Conservation (phyloP, 768 basidiomycete genomes). For the Russula earlei region DNA sequence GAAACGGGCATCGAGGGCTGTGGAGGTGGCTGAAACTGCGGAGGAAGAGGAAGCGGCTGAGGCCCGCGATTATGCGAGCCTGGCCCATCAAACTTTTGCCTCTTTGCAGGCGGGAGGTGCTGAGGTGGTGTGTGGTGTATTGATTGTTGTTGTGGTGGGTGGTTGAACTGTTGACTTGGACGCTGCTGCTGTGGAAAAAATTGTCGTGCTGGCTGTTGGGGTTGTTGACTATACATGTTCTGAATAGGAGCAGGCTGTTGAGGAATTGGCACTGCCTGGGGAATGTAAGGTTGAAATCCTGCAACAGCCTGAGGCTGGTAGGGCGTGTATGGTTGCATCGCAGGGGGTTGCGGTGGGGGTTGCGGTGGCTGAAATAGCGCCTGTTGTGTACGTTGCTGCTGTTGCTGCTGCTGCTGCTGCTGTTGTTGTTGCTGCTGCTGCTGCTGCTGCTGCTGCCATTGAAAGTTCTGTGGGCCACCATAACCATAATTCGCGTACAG, state of each 20-base stretch:
- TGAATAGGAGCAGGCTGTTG: constrained; percentile 39
- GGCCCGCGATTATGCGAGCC: constrained; percentile 38
- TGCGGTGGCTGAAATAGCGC: constrained; percentile 43
- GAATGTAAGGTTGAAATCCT: constrained; percentile 58
- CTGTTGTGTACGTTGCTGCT: constrained; percentile 40
- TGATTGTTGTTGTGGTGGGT: constrained; percentile 30
- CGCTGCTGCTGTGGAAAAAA: constrained; percentile 37
- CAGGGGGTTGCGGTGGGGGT: constrained; percentile 43
- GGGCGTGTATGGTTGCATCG: constrained; percentile 61
- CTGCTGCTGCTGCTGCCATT: constrained; percentile 61
- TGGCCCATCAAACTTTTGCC: constrained; percentile 69
- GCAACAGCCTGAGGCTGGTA: constrained; percentile 56
- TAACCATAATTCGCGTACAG: constrained; percentile 91
- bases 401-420: constrained; percentile 59
- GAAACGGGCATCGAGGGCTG: constrained; percentile 32
- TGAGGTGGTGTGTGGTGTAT: constrained; percentile 60
- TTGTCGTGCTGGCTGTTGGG: constrained; percentile 37
- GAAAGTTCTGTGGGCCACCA: constrained; percentile 49
- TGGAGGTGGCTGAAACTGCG: constrained; percentile 56
- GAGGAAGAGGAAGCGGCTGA: constrained; percentile 47
- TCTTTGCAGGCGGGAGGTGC: constrained; percentile 85
- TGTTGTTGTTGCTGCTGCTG: constrained; percentile 32
- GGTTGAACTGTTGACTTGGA: constrained; percentile 33
- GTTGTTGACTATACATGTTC: constrained; percentile 25
- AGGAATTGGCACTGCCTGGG: constrained; percentile 46